Evolutionary conservation across 805 yeast species (phyloP).

Genomic region (Metschnikowia lunata): DNA sequence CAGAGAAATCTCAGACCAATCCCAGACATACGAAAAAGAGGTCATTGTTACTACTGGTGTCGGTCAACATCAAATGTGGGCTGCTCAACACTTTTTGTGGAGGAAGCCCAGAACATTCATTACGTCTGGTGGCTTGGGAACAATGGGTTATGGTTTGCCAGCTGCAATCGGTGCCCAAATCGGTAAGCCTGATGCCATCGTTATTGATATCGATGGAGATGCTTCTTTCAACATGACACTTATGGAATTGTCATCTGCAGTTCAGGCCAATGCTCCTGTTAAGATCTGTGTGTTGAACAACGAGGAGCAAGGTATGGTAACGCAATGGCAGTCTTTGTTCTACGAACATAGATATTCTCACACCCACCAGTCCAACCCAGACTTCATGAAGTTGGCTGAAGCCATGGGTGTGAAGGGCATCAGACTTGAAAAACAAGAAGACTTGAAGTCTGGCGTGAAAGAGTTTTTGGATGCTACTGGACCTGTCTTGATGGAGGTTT

Average conservation of each 20-base stretch:
- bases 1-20: slow-evolving; percentile 68
- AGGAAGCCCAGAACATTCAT: slow-evolving; percentile 86
- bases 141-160: slow-evolving; percentile 98
- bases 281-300: slow-evolving; percentile 87
- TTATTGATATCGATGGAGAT: slow-evolving; percentile 97
- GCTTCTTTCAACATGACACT: slow-evolving; percentile 99
- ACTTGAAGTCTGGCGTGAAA: slow-evolving; percentile 44
- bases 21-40: slow-evolving; percentile 58
- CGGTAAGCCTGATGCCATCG: slow-evolving; percentile 90
- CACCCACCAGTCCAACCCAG: slow-evolving; percentile 94
- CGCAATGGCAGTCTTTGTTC: slow-evolving; percentile 98
- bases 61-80: slow-evolving; percentile 99
- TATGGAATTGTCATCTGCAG: slow-evolving; percentile 89
- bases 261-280: slow-evolving; percentile 87
- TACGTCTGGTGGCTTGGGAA: slow-evolving; percentile 98
- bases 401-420: slow-evolving; percentile 90
- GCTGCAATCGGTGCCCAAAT: slow-evolving; percentile 98
- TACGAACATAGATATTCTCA: slow-evolving; percentile 97
- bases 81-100: slow-evolving; percentile 97
- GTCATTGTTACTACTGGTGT: slow-evolving; percentile 95
- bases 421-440: slow-evolving; percentile 64
- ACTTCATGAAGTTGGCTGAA: slow-evolving; percentile 88
- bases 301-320: slow-evolving; percentile 99
- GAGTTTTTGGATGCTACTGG: slow-evolving; percentile 72
- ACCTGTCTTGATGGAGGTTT: slow-evolving; percentile 86